A percentile compares a stretch with the other conserved stretches of the same genome.
phyloP scores from a whole-genome alignment of 176 grass and related monocot genomes.

The Oryza longistaminata region DNA sequence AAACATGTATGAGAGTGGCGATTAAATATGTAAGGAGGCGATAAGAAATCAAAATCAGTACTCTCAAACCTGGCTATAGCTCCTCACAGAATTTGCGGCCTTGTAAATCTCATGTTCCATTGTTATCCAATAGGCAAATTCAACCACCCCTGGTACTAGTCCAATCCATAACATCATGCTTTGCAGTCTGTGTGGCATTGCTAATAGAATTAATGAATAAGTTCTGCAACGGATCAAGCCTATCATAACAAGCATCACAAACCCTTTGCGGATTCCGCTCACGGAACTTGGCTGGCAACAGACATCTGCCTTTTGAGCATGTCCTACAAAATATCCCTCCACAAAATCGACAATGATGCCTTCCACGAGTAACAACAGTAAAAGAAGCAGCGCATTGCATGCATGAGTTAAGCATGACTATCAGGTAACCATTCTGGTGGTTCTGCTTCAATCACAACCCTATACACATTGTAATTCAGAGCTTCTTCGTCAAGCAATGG shows the following conservation, averaged over 20 bases:
- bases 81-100: slow-evolving; percentile 64
- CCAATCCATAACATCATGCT: slow-evolving; percentile 93
- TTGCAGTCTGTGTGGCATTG: slow-evolving; percentile 71
- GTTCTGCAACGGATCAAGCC: slow-evolving; percentile 79
- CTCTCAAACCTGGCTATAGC: slow-evolving; percentile 57
- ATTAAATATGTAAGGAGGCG: not conserved
- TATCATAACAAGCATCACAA: slow-evolving; percentile 84
- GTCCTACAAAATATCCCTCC: slow-evolving; percentile 74
- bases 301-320: slow-evolving; percentile 69
- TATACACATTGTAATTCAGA: slow-evolving; percentile 51
- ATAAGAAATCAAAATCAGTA: not conserved
- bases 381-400: slow-evolving; percentile 86
- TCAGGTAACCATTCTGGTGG: slow-evolving; percentile 86
- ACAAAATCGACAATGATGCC: slow-evolving; percentile 93
- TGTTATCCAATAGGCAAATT: slow-evolving; percentile 82
- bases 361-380: slow-evolving; percentile 60
- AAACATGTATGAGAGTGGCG: not conserved
- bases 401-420: slow-evolving; percentile 62
- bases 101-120: slow-evolving; percentile 97
- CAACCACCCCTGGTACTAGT: slow-evolving; percentile 75
- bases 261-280: slow-evolving; percentile 78
- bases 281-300: slow-evolving; percentile 75
- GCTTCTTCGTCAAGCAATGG: slow-evolving; percentile 67
- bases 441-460: slow-evolving; percentile 63
- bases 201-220: slow-evolving; percentile 72